A percentile compares a stretch with the other conserved stretches of the same genome.
These are phyloP conservation scores for Heliosperma pusillum DNA, from an alignment of 148 eudicot genomes.

Conservation along the genomic window DNA sequence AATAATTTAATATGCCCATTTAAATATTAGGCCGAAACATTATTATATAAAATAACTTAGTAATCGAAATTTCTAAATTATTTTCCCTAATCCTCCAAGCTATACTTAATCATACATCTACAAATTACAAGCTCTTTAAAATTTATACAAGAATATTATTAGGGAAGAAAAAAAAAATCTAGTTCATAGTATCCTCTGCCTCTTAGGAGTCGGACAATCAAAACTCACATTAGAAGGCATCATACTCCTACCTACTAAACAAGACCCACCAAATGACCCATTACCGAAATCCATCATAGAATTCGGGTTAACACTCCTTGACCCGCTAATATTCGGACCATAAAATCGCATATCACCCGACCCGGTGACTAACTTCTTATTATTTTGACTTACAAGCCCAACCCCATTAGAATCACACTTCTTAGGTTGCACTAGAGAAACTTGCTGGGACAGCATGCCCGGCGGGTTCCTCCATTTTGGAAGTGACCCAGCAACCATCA, in stretches of 20 bases:
- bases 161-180: no score
- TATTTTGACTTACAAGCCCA: neutral
- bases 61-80: no score
- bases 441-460: neutral
- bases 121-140: neutral
- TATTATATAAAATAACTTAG: no score
- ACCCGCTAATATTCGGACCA: neutral
- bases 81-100: neutral
- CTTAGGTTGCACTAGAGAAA: neutral
- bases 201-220: neutral
- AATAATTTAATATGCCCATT: no score
- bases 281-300: neutral
- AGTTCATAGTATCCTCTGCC: neutral
- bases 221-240: neutral
- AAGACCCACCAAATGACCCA: neutral
- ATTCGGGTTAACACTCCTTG: neutral
- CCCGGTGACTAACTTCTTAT: neutral
- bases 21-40: no score
- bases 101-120: no score
- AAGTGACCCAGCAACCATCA: neutral
- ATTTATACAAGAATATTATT: neutral
- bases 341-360: neutral
- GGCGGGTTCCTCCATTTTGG: neutral
- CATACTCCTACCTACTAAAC: neutral
- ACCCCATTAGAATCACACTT: no score